Evolutionary conservation across 2,329 filamentous ascomycete genomes (phyloP).

Genomic region (Trichoderma cornu-damae): DNA sequence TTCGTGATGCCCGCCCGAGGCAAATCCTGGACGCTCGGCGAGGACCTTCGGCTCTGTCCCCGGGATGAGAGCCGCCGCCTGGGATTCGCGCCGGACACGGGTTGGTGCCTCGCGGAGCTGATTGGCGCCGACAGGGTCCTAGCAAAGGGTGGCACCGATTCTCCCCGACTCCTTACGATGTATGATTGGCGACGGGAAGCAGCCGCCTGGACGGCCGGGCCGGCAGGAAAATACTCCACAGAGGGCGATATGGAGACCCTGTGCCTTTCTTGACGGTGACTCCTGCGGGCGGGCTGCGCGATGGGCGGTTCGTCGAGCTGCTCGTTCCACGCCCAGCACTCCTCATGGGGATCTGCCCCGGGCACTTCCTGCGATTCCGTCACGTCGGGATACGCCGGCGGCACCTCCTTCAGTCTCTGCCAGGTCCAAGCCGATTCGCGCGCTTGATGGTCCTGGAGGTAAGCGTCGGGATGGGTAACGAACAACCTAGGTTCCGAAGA

Average conservation of each 20-base stretch:
- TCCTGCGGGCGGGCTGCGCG: constrained; percentile 40
- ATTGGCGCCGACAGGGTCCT: constrained; percentile 52
- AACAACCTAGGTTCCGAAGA: constrained; percentile 63
- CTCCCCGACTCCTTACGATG: constrained; percentile 35
- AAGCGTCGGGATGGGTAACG: constrained; percentile 69
- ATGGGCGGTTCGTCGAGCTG: constrained; percentile 55
- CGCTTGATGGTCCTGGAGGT: constrained; percentile 58
- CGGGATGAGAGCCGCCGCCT: constrained; percentile 46
- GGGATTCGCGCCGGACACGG: constrained; percentile 33
- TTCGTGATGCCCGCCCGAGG: constrained; percentile 37
- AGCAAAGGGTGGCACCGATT: constrained; percentile 43
- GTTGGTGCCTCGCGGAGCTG: constrained; percentile 33
- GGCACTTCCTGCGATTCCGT: constrained; percentile 44
- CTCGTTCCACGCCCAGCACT: constrained; percentile 64
- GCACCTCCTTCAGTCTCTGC: constrained; percentile 61
- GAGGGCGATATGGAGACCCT: constrained; percentile 41
- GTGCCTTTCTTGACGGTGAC: constrained; percentile 38
- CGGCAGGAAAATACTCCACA: constrained; percentile 28
- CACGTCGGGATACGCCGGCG: constrained; percentile 48
- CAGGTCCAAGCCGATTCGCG: constrained; percentile 61
- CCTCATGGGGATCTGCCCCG: constrained; percentile 58
- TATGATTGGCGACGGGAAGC: constrained; percentile 39
- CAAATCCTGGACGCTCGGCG: constrained; percentile 27
- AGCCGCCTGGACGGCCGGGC: constrained; percentile 27
- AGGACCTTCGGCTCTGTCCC: constrained; percentile 32